Base-by-base conservation (phyloP, 108 stramenopile species). In the Epithemia pelagica region DNA sequence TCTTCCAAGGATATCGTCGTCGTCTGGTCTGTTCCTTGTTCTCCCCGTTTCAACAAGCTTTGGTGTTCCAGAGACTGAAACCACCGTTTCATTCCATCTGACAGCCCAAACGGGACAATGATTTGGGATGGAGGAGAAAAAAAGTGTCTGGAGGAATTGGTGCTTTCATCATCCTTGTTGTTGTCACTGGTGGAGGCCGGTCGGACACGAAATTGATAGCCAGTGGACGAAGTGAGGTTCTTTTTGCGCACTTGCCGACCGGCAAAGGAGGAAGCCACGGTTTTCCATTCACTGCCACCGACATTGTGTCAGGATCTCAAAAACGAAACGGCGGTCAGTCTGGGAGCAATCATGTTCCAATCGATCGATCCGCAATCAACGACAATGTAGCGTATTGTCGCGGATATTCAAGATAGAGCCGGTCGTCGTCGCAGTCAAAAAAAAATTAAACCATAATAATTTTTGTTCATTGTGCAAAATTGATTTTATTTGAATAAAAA, bases 171-270 rank as follows among this genome's bases (percentile, higher is more conserved):
- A 30, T 78, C 5, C 5, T 3, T 46, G 24, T 55, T 24, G 30
- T 2, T 37, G 28, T 63, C 30, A n/a, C 51, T 30, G 19, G 28
- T 79, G n/a, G n/a, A n/a, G 70, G n/a, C 73, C 0, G 81, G 79
- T 28, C 89, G 75, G 0, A 91, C 81, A 24, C 89, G 84, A 73
- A 91, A 91, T 74, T 81, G 82, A 65, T 91, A 91, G 24, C 89
- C 89, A 22, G 31, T 55, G 10, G 46, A 70, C 8, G 72, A 82
- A 21, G 81, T 84, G 33, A 91, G 66, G 62, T 91, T 91, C 74
- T 88, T 87, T 75, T 91, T 91, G 52, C 68, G 70, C 0, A 84
- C 89, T 65, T 86, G 76, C 15, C 79, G 80, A 23, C 79, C 75
- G 20, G 81, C 72, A 10, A 91, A 60, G 26, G 73, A 74, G 2